Conservation (phyloP, 2,329 filamentous ascomycete genomes). For the Knufia petricola region DNA sequence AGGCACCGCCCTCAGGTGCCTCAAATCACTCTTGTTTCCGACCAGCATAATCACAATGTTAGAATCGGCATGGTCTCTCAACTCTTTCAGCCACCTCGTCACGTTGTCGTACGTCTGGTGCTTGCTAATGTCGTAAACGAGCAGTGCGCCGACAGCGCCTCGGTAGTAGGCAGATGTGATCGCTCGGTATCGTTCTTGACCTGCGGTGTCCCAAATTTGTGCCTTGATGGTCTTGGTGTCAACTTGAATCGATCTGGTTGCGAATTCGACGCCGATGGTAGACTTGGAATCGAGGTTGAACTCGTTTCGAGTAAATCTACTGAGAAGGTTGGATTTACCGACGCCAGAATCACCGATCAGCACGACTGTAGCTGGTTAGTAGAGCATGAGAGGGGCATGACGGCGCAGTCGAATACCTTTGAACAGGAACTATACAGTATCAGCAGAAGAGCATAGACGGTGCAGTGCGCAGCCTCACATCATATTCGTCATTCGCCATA, state of each 20-base stretch:
- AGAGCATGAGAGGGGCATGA: conserved; percentile 2
- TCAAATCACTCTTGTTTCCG: conserved; percentile 99
- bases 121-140: conserved; percentile 99
- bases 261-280: conserved; percentile 98
- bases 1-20: conserved; percentile 89
- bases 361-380: conserved; percentile 55
- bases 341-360: conserved; percentile 98
- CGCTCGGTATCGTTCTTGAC: conserved; percentile 96
- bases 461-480: conserved; percentile 55
- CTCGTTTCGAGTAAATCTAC: conserved; percentile 99
- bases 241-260: conserved; percentile 95
- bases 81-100: conserved; percentile 96
- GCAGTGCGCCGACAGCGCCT: conserved; percentile 88
- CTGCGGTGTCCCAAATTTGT: conserved; percentile 99
- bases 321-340: conserved; percentile 99
- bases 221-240: conserved; percentile 99
- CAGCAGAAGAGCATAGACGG: conserved; percentile 25
- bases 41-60: conserved; percentile 99
- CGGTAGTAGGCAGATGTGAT: conserved; percentile 99
- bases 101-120: conserved; percentile 99
- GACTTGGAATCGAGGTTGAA: conserved; percentile 99
- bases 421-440: conserved; percentile 74
- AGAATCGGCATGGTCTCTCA: conserved; percentile 93
- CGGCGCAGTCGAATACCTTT: conserved; percentile 57
- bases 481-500: conserved; percentile 99